Conservation (phyloP, 2,329 filamentous ascomycete genomes). For the Trichoderma sp. region DNA sequence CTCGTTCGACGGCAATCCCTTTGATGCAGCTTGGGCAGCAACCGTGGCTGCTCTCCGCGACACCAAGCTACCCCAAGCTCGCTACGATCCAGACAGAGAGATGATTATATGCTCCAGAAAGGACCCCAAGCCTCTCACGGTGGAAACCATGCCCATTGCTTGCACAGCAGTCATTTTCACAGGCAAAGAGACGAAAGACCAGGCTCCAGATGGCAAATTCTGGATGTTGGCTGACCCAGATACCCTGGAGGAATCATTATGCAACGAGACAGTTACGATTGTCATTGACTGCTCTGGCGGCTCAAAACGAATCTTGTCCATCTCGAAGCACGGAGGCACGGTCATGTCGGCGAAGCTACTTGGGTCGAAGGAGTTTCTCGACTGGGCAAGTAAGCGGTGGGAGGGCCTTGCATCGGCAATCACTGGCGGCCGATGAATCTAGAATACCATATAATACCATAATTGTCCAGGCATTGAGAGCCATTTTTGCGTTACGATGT, state of each 20-base stretch:
- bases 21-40: conserved; percentile 87
- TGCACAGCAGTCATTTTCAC: conserved; percentile 78
- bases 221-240: conserved; percentile 91
- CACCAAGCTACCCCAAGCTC: conserved; percentile 73
- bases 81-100: conserved; percentile 81
- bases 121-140: conserved; percentile 53
- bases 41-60: conserved; percentile 77
- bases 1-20: conserved; percentile 85
- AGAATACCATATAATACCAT: conserved; percentile 31
- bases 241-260: conserved; percentile 81
- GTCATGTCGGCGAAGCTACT: conserved; percentile 61
- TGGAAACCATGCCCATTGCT: conserved; percentile 70
- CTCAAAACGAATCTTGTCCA: conserved; percentile 58
- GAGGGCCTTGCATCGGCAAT: conserved; percentile 37
- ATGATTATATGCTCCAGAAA: conserved; percentile 69
- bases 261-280: conserved; percentile 77
- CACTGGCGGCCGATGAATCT: conserved; percentile 19
- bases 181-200: conserved; percentile 52
- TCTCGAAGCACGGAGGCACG: conserved; percentile 83
- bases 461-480: background rate
- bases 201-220: conserved; percentile 46
- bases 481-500: background rate
- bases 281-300: conserved; percentile 66
- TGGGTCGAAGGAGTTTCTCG: conserved; percentile 61
- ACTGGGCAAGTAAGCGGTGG: conserved; percentile 37